Base-by-base conservation (phyloP, 306 rosid genomes). In the Macrotyloma uniflorum region DNA sequence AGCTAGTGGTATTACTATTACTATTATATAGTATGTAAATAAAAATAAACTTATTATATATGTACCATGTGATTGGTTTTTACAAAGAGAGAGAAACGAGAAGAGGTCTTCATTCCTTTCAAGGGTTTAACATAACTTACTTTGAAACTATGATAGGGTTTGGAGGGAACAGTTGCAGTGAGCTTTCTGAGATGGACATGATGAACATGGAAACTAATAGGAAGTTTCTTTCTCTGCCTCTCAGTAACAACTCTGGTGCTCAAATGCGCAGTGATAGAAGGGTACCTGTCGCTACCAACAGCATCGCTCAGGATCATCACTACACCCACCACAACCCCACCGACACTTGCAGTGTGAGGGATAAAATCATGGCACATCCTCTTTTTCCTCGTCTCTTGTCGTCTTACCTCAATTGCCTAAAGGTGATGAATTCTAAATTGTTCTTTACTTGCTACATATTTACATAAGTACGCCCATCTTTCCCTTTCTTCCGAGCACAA, bases 341-440 rank as follows among this genome's bases (percentile, higher is more conserved):
- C 43, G 81, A 77, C 62, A 80, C 83, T 15, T 5, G 51, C 79
- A 88, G 78, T 78, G 84, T 89, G 22, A 95, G 93, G 82, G 93
- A 91, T 26, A 95, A 93, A 90, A 93, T 95, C 90, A 92, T 95
- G 90, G 96, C 91, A 43, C 99, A 95, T 75, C 99, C 99, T 78
- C 98, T 91, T 86, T 95, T 93, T 80, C 98, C 89, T 57, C 97
- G 99, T 23, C 96, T 95, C 72, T 79, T 95, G 83, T 85, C 93
- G 26, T 91, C 99, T 73, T 95, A 91, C 83, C 86, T 90, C 85
- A 95, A 86, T 83, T 95, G 99, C 79, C 95, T 91, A 42, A 95
- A 94, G 97, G 98, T 93, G 20, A 79, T 40, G 4, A 40, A 38
- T 35, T 42, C 49, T 9, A 4, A 20, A 19, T 36, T 64, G 4